Evolutionary conservation across 108 stramenopile genomes (phyloP).

Genomic region (Nitzschia sp.): DNA sequence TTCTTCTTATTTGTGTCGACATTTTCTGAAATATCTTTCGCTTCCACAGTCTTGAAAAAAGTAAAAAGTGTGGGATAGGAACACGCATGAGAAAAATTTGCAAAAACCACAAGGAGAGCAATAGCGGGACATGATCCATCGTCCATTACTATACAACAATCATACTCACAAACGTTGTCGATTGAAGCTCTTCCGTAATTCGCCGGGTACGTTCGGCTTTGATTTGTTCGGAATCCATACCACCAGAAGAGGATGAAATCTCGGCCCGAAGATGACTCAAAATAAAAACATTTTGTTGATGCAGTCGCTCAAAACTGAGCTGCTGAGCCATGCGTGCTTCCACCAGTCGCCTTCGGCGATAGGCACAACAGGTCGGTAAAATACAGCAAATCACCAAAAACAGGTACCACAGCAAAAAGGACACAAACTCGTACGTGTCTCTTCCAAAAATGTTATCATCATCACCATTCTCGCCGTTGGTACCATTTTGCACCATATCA

Average conservation of each 20-base stretch:
- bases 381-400: conserved; percentile 72
- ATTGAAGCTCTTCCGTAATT: conserved; percentile 27
- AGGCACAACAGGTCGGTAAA: conserved; percentile 66
- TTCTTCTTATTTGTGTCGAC: not conserved
- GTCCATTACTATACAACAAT: not conserved
- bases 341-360: conserved; percentile 45
- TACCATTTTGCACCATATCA: too few relatives aligned
- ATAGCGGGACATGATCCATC: too few relatives aligned
- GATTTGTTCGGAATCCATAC: conserved; percentile 14
- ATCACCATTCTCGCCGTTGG: too few relatives aligned
- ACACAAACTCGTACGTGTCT: conserved; percentile 58
- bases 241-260: too few relatives aligned
- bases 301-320: conserved; percentile 6
- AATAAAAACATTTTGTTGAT: conserved; percentile 25
- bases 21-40: conserved; percentile 13
- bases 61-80: not conserved
- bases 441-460: too few relatives aligned
- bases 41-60: conserved; percentile 2
- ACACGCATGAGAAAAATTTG: not conserved
- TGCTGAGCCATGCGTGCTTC: conserved; percentile 19
- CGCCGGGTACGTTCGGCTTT: conserved; percentile 16
- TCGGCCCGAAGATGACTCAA: too few relatives aligned
- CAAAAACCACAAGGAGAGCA: not conserved
- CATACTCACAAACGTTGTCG: conserved; percentile 36
- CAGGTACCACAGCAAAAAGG: conserved; percentile 70